A percentile compares a stretch with the other conserved stretches of the same genome.
phyloP scores from a whole-genome alignment of 129 eudicot species.

The Heracleum sosnowskyi region DNA sequence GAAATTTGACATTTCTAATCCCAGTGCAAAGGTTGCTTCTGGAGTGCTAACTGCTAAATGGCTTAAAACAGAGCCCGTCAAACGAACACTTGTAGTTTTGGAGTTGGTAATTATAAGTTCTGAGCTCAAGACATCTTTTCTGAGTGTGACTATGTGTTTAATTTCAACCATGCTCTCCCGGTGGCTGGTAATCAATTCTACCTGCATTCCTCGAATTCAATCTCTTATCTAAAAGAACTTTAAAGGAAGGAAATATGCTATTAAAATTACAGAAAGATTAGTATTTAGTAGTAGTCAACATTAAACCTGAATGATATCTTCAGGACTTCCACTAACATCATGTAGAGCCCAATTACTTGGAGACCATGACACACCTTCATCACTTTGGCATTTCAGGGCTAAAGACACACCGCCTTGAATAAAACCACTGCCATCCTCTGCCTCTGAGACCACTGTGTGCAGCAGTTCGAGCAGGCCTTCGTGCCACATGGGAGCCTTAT shows the following conservation, averaged over 20 bases:
- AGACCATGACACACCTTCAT: slow-evolving; percentile 47
- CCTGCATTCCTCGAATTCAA: slow-evolving; percentile 28
- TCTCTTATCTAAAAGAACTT: too few relatives aligned
- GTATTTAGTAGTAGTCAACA: neutral
- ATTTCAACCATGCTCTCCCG: slow-evolving; percentile 38
- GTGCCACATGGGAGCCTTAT: slow-evolving; percentile 82
- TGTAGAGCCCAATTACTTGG: slow-evolving; percentile 55
- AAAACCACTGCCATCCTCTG: slow-evolving; percentile 36
- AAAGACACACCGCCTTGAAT: slow-evolving; percentile 75
- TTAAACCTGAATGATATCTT: slow-evolving; percentile 60
- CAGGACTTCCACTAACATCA: slow-evolving; percentile 47
- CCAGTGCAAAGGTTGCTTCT: slow-evolving; percentile 69
- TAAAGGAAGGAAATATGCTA: neutral
- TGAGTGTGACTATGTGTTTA: slow-evolving; percentile 50
- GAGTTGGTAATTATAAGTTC: slow-evolving; percentile 48
- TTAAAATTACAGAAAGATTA: neutral
- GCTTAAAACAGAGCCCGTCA: slow-evolving; percentile 61
- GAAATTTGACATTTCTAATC: slow-evolving; percentile 67
- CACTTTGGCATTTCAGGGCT: slow-evolving; percentile 35
- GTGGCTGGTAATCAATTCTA: slow-evolving; percentile 47
- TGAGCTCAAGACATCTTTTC: slow-evolving; percentile 48
- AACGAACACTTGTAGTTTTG: slow-evolving; percentile 33
- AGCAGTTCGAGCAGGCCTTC: slow-evolving; percentile 69
- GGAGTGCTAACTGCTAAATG: slow-evolving; percentile 92
- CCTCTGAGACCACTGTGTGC: slow-evolving; percentile 57